phyloP scores from a whole-genome alignment of 768 basidiomycete genomes.

The Lyophyllum semitale region DNA sequence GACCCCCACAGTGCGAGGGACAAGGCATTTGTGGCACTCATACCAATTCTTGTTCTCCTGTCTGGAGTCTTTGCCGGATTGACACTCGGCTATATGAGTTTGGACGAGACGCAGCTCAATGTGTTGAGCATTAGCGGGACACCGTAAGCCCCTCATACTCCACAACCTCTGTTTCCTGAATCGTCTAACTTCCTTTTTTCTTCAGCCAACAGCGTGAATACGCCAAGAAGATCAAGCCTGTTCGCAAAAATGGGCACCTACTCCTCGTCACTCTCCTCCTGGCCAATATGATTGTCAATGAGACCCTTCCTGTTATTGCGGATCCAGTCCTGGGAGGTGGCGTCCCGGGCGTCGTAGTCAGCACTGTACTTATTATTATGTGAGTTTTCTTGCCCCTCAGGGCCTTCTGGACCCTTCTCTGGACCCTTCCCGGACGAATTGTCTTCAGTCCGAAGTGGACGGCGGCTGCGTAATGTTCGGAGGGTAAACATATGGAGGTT shows the following conservation, averaged over 20 bases:
- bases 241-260: slow-evolving; percentile 81
- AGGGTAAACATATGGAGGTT: not conserved
- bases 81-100: slow-evolving; percentile 89
- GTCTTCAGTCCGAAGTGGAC: not conserved
- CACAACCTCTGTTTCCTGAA: not conserved
- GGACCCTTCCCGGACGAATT: not conserved
- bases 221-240: slow-evolving; percentile 84
- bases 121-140: slow-evolving; percentile 86
- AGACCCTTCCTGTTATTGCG: slow-evolving; percentile 81
- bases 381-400: slow-evolving; percentile 54
- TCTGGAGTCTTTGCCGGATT: slow-evolving; percentile 91
- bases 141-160: slow-evolving; percentile 50
- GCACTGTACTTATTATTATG: slow-evolving; percentile 87
- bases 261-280: slow-evolving; percentile 81
- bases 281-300: slow-evolving; percentile 92
- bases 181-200: not conserved
- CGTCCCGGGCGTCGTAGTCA: slow-evolving; percentile 73
- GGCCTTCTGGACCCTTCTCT: too few species aligned
- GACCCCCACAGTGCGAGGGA: slow-evolving; percentile 29
- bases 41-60: slow-evolving; percentile 79
- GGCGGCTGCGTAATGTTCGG: not conserved
- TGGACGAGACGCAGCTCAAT: slow-evolving; percentile 90
- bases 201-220: slow-evolving; percentile 76
- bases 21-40: slow-evolving; percentile 56
- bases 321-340: slow-evolving; percentile 82